Conservation (phyloP, 2,329 filamentous ascomycete genomes). For the Beauveria medogensis region DNA sequence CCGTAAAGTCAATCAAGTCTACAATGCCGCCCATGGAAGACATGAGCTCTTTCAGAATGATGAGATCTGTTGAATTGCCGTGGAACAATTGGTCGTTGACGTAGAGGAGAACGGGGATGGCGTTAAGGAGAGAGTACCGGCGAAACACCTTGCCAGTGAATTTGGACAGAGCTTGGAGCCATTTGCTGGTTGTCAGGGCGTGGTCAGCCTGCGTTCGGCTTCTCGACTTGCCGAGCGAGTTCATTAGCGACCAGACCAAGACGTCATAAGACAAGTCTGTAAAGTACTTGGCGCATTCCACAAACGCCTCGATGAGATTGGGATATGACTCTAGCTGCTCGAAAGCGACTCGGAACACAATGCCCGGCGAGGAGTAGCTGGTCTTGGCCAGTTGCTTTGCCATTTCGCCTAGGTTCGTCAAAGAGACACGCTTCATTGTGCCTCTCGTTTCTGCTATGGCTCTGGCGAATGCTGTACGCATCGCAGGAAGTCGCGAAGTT, state of each 20-base stretch:
- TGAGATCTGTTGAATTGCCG: constrained; percentile 82
- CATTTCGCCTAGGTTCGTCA: constrained; percentile 79
- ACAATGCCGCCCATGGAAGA: constrained; percentile 91
- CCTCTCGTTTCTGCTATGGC: constrained; percentile 73
- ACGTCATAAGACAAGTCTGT: constrained; percentile 90
- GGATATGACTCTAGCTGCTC: constrained; percentile 89
- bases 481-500: constrained; percentile 66
- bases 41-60: constrained; percentile 85
- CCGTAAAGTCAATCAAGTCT: constrained; percentile 78
- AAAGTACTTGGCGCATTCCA: constrained; percentile 91
- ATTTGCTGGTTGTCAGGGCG: constrained; percentile 72
- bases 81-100: constrained; percentile 74
- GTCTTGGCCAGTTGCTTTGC: constrained; percentile 84
- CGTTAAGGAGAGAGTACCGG: constrained; percentile 75
- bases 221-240: constrained; percentile 54
- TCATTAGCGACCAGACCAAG: constrained; percentile 85
- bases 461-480: constrained; percentile 69
- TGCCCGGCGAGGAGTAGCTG: constrained; percentile 81
- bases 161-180: constrained; percentile 82
- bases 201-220: constrained; percentile 56
- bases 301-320: constrained; percentile 89
- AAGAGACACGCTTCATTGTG: constrained; percentile 81
- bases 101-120: constrained; percentile 80
- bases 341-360: constrained; percentile 84
- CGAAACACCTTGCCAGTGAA: constrained; percentile 89